Base-by-base conservation (phyloP, 2,329 filamentous ascomycete species). In the Penicillium paneum region DNA sequence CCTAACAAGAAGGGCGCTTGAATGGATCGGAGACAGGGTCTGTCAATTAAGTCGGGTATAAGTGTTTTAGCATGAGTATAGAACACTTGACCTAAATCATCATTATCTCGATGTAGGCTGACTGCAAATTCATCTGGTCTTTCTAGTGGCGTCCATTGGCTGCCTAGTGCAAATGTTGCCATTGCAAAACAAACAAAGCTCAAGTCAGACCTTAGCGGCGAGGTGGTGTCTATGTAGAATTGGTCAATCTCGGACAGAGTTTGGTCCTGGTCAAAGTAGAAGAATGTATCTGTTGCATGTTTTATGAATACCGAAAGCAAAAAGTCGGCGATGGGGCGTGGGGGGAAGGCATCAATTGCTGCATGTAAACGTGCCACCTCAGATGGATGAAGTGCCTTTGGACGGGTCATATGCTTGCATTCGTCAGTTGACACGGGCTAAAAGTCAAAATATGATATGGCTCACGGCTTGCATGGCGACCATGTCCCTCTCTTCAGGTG, bases 11-110 rank as follows among this genome's bases (percentile, higher is more conserved):
- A 73, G 0, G 64, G 59, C 0, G 68, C 71, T 36, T 74, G 72
- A 0, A 74, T 66, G 2, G 70, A 70, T 13, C 64, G 56, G 3
- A 74, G 26, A 21, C 63, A 69, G 5, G 68, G 62, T 7, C 64
- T 56, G 8, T 73, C 70, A n/a, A 74, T 69, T 0, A 74, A 39
- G 28, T 73, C 71, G 0, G 71, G 65, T 13, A 74, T 61, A 11
- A 74, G 49, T 0, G 57, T 49, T 29, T 65, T 63, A 1, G 69
- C 65, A 32, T 71, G 65, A 13, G 57, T 52, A 31, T 66, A 68
- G 52, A 74, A 73, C 1, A 68, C 56, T 15, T 63, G 49, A 2
- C 71, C 71, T 0, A 70, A 63, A 38, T 74, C 68, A 36, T 38
- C 50, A 34, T 61, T 35, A 3, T 54, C 49, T 4, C 35, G 53